Percentiles rank a stretch among this genome's conserved stretches.
phyloP scores from a whole-genome alignment of 148 eudicot genomes.

The Tetragonia tetragonoides region DNA sequence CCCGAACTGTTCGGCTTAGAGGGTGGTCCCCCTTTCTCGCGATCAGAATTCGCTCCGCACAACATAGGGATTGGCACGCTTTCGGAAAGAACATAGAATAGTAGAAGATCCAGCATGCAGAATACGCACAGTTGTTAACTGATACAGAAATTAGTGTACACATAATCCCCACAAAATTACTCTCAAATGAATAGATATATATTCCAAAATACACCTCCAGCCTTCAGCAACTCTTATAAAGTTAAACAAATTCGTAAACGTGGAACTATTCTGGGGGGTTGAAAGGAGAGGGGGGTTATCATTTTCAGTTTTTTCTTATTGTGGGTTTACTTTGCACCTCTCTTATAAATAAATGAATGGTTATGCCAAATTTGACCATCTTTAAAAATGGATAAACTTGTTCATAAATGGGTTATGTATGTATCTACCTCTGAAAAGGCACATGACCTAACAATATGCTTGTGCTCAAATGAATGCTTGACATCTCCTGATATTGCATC shows the following conservation, averaged over 20 bases:
- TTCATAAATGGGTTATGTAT: neutral
- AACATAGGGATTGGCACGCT: no score
- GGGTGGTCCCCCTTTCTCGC: no score
- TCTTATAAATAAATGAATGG: neutral
- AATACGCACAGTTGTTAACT: neutral
- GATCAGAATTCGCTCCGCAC: no score
- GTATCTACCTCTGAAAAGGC: slow-evolving; percentile 81
- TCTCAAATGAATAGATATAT: neutral
- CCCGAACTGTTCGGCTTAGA: no score
- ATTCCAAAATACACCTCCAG: neutral
- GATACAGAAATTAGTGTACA: neutral
- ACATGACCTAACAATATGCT: slow-evolving; percentile 93
- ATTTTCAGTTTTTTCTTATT: neutral
- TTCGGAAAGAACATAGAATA: no score
- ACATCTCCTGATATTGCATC: slow-evolving; percentile 94
- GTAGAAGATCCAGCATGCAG: no score
- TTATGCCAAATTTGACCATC: neutral
- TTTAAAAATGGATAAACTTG: neutral
- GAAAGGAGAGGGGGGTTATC: neutral
- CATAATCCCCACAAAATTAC: neutral
- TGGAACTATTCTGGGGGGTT: neutral
- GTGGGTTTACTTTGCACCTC: neutral
- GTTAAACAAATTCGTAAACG: neutral
- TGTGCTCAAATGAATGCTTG: slow-evolving; percentile 93
- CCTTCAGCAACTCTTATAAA: neutral